phyloP scores from a whole-genome alignment of 78 protist species.

The Planoprotostelium fungivorum region DNA sequence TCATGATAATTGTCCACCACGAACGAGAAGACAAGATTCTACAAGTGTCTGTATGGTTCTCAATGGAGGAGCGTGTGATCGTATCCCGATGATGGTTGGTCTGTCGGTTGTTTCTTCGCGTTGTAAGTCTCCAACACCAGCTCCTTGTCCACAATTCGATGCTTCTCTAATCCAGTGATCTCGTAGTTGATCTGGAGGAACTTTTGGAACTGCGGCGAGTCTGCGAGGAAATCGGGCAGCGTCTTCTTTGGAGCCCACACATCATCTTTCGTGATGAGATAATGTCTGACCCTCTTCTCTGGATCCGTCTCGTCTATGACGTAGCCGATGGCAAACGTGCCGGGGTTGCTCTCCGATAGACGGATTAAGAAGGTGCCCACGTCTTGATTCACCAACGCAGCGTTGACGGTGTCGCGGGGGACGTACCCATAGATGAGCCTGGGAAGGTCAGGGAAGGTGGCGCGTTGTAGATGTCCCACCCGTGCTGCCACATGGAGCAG shows the following conservation, averaged over 20 bases:
- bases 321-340: constrained; percentile 56
- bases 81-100: not conserved
- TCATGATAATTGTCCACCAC: too few relatives aligned
- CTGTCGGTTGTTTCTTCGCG: not conserved
- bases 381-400: constrained; percentile 39
- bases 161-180: not conserved
- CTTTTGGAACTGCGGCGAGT: constrained; percentile 51
- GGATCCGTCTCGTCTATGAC: constrained; percentile 32
- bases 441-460: not conserved
- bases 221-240: constrained; percentile 59
- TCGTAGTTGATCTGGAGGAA: constrained; percentile 27
- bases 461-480: not conserved
- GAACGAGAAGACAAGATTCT: too few relatives aligned
- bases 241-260: constrained; percentile 46
- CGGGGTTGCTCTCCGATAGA: constrained; percentile 60
- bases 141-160: not conserved
- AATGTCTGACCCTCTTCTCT: constrained; percentile 49
- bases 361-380: constrained; percentile 66
- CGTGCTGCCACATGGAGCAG: constrained; percentile 56
- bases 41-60: too few relatives aligned
- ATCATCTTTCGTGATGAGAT: constrained; percentile 43
- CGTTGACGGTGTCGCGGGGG: constrained; percentile 41
- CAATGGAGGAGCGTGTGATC: not conserved
- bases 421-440: constrained; percentile 61
- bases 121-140: not conserved